Percentiles rank a stretch among this genome's conserved stretches.
Conservation (phyloP, 345 rosid species). For the Linum trigynum region DNA sequence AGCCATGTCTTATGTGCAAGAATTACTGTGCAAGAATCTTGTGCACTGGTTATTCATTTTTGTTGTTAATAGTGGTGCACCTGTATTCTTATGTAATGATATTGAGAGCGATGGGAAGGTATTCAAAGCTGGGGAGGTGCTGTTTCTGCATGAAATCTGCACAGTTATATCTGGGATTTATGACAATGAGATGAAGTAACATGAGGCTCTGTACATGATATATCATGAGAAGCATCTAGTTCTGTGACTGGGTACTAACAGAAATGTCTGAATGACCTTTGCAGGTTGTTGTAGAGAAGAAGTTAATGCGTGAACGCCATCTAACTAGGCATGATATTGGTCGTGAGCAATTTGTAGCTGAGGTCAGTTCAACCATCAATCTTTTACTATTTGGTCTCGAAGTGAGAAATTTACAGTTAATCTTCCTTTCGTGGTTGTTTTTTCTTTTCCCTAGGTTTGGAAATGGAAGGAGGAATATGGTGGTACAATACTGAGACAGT, state of each 20-base stretch:
- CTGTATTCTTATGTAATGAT: background rate
- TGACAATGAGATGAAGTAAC: too few relatives aligned
- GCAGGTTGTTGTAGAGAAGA: conserved; percentile 94
- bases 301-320: conserved; percentile 65
- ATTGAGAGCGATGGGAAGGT: too few relatives aligned
- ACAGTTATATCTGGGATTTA: too few relatives aligned
- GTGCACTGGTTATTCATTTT: too few relatives aligned
- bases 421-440: conserved; percentile 8
- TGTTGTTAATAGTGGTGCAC: too few relatives aligned
- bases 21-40: too few relatives aligned
- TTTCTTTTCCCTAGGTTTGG: conserved; percentile 55
- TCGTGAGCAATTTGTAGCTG: conserved; percentile 72
- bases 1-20: too few relatives aligned
- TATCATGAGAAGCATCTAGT: too few relatives aligned
- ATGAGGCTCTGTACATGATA: too few relatives aligned
- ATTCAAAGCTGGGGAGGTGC: too few relatives aligned
- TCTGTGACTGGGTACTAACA: conserved; percentile 3
- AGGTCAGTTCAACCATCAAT: conserved; percentile 37
- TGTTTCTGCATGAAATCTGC: too few relatives aligned
- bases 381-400: background rate
- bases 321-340: conserved; percentile 88
- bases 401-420: background rate
- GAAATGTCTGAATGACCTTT: conserved; percentile 10
- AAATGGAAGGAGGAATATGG: conserved; percentile 81
- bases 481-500: conserved; percentile 60